Evolutionary conservation across 192 early-diverging fungal species (phyloP).

Genomic region (Fimicolochytrium jonesii): DNA sequence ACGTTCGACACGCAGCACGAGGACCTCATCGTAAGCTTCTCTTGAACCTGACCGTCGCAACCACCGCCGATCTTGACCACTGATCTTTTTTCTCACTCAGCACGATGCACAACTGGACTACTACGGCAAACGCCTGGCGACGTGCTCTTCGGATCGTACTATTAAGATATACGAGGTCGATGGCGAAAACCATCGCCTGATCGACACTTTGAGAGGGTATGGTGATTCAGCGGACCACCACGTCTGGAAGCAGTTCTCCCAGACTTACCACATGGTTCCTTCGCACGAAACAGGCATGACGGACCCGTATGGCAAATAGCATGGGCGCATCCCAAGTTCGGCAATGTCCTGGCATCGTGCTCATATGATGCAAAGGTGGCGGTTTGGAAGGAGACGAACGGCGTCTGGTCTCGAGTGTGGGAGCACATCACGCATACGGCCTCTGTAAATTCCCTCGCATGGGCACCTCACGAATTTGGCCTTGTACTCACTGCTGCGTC

Average conservation of each 20-base stretch:
- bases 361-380: slow-evolving; percentile 94
- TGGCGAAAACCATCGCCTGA: slow-evolving; percentile 60
- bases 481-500: slow-evolving; percentile 87
- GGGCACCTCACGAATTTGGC: slow-evolving; percentile 97
- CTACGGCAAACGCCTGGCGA: slow-evolving; percentile 89
- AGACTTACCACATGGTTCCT: too few relatives aligned
- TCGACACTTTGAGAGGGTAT: slow-evolving; percentile 72
- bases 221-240: too few relatives aligned
- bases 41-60: neutral
- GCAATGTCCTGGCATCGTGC: slow-evolving; percentile 91
- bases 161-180: slow-evolving; percentile 92
- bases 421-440: slow-evolving; percentile 86
- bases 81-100: too few relatives aligned
- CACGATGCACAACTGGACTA: slow-evolving; percentile 82
- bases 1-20: slow-evolving; percentile 83
- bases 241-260: neutral
- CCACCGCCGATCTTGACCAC: too few relatives aligned
- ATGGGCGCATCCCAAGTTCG: slow-evolving; percentile 99
- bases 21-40: slow-evolving; percentile 74
- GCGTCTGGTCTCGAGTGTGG: slow-evolving; percentile 72
- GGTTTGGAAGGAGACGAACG: slow-evolving; percentile 92
- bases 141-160: slow-evolving; percentile 93
- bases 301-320: slow-evolving; percentile 99
- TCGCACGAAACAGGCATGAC: slow-evolving; percentile 89
- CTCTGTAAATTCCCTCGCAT: slow-evolving; percentile 94